Percentiles rank a stretch among this genome's conserved stretches.
phyloP scores from a whole-genome alignment of 352 stramenopile genomes.

The Globisporangium sylvaticum region DNA sequence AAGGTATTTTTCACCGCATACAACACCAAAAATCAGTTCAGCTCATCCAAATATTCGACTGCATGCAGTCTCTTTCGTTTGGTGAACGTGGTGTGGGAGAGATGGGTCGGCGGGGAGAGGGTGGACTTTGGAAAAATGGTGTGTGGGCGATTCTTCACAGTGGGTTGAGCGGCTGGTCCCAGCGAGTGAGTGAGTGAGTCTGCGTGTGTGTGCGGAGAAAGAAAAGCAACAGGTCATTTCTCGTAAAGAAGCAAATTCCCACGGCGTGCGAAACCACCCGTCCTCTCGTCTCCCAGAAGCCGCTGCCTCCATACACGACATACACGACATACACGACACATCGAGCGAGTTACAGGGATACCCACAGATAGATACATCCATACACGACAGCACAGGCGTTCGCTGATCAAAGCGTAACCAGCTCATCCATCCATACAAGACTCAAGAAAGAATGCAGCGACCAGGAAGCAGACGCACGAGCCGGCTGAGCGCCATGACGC shows the following conservation, averaged over 20 bases:
- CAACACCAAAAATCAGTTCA: background rate
- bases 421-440: background rate
- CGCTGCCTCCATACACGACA: background rate
- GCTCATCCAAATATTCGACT: background rate
- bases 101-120: background rate
- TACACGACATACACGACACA: background rate
- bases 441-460: background rate
- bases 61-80: background rate
- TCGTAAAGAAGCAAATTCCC: background rate
- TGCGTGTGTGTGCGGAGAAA: background rate
- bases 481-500: constrained; percentile 9
- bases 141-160: background rate
- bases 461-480: background rate
- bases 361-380: background rate
- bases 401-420: background rate
- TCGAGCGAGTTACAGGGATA: constrained; percentile 1
- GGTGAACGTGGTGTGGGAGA: background rate
- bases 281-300: background rate
- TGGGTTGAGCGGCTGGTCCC: background rate
- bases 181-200: background rate
- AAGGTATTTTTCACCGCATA: background rate
- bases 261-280: constrained; percentile 6
- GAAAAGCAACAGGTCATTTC: background rate
- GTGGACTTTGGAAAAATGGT: constrained; percentile 1
- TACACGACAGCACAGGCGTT: background rate